Conservation (phyloP, 768 basidiomycete species). For the Goffeauzyma gilvescens region DNA sequence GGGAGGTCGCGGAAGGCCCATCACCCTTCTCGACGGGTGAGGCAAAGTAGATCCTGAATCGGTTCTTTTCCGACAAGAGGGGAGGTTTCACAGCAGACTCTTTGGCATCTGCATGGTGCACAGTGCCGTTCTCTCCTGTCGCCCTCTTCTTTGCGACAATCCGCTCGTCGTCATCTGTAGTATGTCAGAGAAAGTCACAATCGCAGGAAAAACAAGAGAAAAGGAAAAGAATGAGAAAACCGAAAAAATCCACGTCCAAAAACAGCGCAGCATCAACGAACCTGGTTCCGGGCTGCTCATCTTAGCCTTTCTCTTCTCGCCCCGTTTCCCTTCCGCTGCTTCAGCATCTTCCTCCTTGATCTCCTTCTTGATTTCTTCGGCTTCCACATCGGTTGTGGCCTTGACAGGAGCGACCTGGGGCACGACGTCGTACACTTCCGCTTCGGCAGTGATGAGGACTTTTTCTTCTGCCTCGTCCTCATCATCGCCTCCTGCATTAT, state of each 20-base stretch:
- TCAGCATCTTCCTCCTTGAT: constrained; percentile 1
- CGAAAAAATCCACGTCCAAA: too few species aligned
- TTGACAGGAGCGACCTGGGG: constrained; percentile 3
- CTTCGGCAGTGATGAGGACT: background rate
- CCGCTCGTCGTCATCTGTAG: constrained; percentile 17
- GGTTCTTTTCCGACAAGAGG: constrained; percentile 26
- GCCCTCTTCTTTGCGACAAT: constrained; percentile 20
- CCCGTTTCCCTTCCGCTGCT: constrained; percentile 18
- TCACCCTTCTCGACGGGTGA: constrained; percentile 19
- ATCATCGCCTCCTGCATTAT: background rate
- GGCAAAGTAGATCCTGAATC: constrained; percentile 36
- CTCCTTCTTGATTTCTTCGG: background rate
- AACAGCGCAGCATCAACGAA: too few species aligned
- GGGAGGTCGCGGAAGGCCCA: constrained; percentile 1
- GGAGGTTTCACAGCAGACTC: constrained; percentile 3
- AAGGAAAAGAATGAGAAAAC: background rate
- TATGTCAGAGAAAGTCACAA: background rate
- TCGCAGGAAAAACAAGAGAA: background rate
- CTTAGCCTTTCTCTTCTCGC: constrained; percentile 30
- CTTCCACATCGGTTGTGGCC: constrained; percentile 1
- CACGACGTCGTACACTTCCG: constrained; percentile 1
- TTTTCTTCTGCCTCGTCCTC: constrained; percentile 2
- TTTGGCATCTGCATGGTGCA: constrained; percentile 17
- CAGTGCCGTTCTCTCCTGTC: constrained; percentile 16
- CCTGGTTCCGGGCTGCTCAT: constrained; percentile 26